Conservation (phyloP, 768 basidiomycete genomes). For the Tylopilus plumbeoviolaceoides region DNA sequence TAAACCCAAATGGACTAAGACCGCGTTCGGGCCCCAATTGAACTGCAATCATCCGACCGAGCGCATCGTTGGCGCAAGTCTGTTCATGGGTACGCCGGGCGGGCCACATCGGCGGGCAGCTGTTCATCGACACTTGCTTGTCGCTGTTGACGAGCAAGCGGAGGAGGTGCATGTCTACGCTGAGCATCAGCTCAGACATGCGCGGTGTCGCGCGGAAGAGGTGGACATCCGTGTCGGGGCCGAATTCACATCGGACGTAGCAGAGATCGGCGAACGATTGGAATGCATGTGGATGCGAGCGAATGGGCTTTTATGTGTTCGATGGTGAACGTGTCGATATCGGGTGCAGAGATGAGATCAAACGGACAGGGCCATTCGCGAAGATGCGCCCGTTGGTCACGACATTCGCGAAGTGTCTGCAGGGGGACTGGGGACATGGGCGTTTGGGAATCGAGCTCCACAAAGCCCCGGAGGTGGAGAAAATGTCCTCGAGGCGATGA, state of each 20-base stretch:
- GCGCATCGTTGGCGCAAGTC: conserved; percentile 28
- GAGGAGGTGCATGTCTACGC: conserved; percentile 29
- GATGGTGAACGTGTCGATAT: conserved; percentile 30
- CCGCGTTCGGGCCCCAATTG: conserved; percentile 31
- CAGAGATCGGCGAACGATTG: conserved; percentile 25
- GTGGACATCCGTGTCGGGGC: conserved; percentile 29
- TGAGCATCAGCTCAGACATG: conserved; percentile 30
- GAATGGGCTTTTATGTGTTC: conserved; percentile 28
- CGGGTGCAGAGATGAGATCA: conserved; percentile 30
- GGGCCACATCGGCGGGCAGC: conserved; percentile 28
- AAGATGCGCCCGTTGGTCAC: conserved; percentile 29
- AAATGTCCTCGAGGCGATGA: too few relatives aligned
- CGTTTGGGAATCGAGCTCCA: conserved; percentile 21
- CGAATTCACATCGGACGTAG: conserved; percentile 31
- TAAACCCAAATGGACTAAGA: conserved; percentile 26
- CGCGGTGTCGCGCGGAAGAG: conserved; percentile 30
- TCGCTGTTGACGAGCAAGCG: conserved; percentile 32
- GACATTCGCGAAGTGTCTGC: conserved; percentile 27
- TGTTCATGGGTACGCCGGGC: conserved; percentile 24
- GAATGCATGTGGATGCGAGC: conserved; percentile 26
- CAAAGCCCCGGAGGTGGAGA: conserved; percentile 32
- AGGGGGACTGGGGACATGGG: conserved; percentile 20
- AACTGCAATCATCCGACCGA: conserved; percentile 23
- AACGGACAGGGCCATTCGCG: conserved; percentile 27
- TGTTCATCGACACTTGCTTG: conserved; percentile 28